Evolutionary conservation across 768 basidiomycete genomes (phyloP), one percentile per base, ranked within the genome.

Genomic region (Lactifluus pinguis): DNA sequence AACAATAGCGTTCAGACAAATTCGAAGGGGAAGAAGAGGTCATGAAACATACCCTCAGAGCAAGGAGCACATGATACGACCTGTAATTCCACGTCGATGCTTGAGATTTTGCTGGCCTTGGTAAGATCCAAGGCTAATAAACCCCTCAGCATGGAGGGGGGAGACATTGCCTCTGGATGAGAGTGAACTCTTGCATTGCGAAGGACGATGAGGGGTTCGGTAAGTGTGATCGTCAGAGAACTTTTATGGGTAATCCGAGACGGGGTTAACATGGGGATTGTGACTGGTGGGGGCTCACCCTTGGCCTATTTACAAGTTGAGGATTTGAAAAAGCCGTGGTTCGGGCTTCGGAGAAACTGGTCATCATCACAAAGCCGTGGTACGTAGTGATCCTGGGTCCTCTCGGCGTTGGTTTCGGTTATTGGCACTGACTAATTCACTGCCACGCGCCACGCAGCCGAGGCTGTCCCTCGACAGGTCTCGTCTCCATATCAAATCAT

Each of bases 101-200:
- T 88, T 36, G 87, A 85, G 65, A 99, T 85, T 70, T 85, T 85
- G 55, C 84, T 93, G 0, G 93, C 84, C 70, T 95, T 95, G 34
- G 76, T 75, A 44, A 89, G 73, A 14, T 75, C 77, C 60, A 90
- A 74, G 1, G 81, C 83, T 58, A 89, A 76, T 4, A 89, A 72
- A 10, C 87, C 87, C 51, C 87, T 75, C 13, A 90, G 74, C 68
- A 85, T 73, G 17, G 85, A 80, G 0, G 85, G 82, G 4, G 73
- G 75, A 61, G 75, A 72, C 38, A 29, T 2, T 69, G 74, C 53
- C 67, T 72, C 66, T 32, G 65, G 5, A 2, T 15, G 34, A 25
- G 65, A 8, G 3, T 15, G 34, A 30, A 54, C 68, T 15, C 73
- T 72, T 19, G 72, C 67, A 30, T 70, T 76, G 61, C 77, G 73